These are phyloP conservation scores for Didymosphaeria variabile DNA, from an alignment of 2,329 filamentous ascomycete species.

Conservation along the genomic window DNA sequence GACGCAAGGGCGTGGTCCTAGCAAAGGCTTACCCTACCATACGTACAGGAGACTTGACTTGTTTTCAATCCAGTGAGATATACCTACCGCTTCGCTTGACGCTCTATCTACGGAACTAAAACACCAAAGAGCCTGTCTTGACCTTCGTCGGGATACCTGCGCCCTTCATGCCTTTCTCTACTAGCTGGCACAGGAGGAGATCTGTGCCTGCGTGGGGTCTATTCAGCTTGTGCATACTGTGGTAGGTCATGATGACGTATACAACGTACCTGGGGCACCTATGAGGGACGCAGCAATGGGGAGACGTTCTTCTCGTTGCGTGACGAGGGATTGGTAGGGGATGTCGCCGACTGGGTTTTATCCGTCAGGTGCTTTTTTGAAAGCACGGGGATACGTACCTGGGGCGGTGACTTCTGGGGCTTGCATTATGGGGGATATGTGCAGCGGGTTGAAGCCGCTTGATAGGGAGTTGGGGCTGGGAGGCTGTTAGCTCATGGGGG, in stretches of 20 bases:
- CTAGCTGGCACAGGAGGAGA: neutral
- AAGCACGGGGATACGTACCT: neutral
- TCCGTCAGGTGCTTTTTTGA: neutral
- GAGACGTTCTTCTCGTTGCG: neutral
- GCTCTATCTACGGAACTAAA: neutral
- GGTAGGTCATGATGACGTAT: neutral
- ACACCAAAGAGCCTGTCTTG: neutral
- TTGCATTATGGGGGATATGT: slow-evolving; percentile 4
- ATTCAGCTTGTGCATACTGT: too few relatives aligned
- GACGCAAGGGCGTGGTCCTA: too few relatives aligned
- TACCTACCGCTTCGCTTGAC: too few relatives aligned
- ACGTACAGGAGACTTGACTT: too few relatives aligned
- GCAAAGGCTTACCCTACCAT: too few relatives aligned
- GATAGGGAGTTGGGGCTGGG: neutral
- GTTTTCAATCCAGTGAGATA: too few relatives aligned
- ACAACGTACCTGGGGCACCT: neutral
- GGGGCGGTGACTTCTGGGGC: slow-evolving; percentile 7
- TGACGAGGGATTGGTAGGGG: neutral
- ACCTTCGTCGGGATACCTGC: neutral
- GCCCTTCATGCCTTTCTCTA: neutral
- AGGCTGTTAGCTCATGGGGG: too few relatives aligned
- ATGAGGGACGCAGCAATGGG: neutral
- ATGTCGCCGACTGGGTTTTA: neutral
- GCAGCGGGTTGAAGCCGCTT: neutral
- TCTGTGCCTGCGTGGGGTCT: neutral